Conservation (phyloP, 2,329 filamentous ascomycete genomes). For the Fusarium drepaniforme region DNA sequence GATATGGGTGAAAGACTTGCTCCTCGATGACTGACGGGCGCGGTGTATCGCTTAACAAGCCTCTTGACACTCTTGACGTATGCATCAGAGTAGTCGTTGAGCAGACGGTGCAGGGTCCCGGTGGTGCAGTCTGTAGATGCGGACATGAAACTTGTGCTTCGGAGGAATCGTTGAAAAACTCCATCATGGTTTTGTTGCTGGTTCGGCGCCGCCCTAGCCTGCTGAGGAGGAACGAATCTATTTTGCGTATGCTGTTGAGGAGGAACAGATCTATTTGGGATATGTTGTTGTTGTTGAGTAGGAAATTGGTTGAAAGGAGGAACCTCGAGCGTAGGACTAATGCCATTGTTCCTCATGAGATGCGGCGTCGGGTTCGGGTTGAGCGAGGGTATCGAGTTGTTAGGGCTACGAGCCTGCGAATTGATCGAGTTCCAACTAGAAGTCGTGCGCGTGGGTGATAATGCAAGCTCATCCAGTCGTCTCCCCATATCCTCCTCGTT, state of each 20-base stretch:
- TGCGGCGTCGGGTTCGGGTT: conserved; percentile 29
- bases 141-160: conserved; percentile 52
- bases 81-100: conserved; percentile 48
- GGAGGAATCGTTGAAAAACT: conserved; percentile 46
- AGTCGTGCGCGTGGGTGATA: conserved; percentile 50
- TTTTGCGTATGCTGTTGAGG: neutral
- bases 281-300: conserved; percentile 9
- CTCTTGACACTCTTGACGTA: conserved; percentile 54
- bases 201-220: neutral
- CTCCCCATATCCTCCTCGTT: conserved; percentile 63
- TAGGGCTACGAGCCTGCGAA: conserved; percentile 20
- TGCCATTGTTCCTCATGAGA: conserved; percentile 20
- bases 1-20: conserved; percentile 42
- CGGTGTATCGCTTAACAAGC: conserved; percentile 55
- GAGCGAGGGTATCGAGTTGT: conserved; percentile 31
- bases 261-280: neutral
- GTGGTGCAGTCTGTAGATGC: conserved; percentile 55
- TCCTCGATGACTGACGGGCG: conserved; percentile 40
- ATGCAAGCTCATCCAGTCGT: conserved; percentile 59
- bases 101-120: conserved; percentile 49
- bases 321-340: conserved; percentile 31
- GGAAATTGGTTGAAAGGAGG: conserved; percentile 39
- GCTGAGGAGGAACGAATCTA: neutral
- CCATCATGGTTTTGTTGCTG: conserved; percentile 26
- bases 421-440: conserved; percentile 30